Evolutionary conservation across 306 rosid species (phyloP).

Genomic region (Vachellia collinsii): DNA sequence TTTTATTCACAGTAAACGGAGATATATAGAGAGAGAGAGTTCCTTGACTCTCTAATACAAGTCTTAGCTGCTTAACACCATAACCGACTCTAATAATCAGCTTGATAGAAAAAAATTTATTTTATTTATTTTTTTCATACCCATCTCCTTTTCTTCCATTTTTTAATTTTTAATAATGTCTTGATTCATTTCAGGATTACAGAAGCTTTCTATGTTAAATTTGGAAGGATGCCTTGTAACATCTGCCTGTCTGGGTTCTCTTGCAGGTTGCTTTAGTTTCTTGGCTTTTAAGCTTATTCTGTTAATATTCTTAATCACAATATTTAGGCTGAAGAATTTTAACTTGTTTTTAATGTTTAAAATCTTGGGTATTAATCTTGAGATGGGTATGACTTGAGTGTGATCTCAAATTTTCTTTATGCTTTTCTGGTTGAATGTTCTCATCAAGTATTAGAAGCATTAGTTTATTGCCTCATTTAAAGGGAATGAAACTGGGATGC

Average conservation of each 20-base stretch:
- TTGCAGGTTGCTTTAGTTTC: conserved; percentile 68
- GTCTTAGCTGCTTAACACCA: background rate
- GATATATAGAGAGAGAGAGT: background rate
- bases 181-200: conserved; percentile 66
- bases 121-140: background rate
- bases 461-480: conserved; percentile 3
- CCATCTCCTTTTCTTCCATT: background rate
- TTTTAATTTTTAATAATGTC: conserved; percentile 6
- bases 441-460: conserved; percentile 15
- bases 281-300: conserved; percentile 20
- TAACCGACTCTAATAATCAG: background rate
- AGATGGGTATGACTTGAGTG: conserved; percentile 26
- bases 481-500: conserved; percentile 23
- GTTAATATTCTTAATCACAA: conserved; percentile 11
- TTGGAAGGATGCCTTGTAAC: conserved; percentile 94
- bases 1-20: background rate
- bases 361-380: conserved; percentile 8
- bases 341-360: conserved; percentile 3
- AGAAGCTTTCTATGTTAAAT: conserved; percentile 72
- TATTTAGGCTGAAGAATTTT: conserved; percentile 18
- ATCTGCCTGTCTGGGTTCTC: conserved; percentile 79
- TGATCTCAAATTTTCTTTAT: conserved; percentile 17
- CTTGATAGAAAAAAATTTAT: background rate
- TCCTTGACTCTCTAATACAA: background rate
- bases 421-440: background rate